Evolutionary conservation across 345 rosid genomes (phyloP), one percentile per base, ranked within the genome.

Genomic region (Capsella bursapastoris): DNA sequence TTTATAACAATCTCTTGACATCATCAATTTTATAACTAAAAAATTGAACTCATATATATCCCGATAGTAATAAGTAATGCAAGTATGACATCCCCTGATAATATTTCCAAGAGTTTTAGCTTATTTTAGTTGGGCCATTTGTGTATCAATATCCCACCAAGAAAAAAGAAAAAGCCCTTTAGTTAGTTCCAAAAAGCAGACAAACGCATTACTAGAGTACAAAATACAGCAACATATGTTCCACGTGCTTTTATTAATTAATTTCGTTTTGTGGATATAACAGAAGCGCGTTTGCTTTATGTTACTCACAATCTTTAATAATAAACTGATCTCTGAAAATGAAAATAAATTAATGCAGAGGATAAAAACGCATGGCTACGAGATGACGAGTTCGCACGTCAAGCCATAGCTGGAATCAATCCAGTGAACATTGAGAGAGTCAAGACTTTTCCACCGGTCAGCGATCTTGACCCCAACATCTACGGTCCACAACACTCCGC

Each of bases 321-420:
- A 63, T 11, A 15, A 63, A 55, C 8, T 70, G 14, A 64, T 59
- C 29, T 67, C 9, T 50, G 16, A 22, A 32, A 18, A 22, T 22
- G 25, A 22, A 40, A 37, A 47, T 10, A 31, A 70, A 15, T 48
- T 1, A 31, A 63, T 82, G 77, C 86, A 96, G 99, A 84, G 94
- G 99, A 96, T 84, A 92, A 86, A 81, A 85, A 88, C 80, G 93
- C 98, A 31, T 96, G 99, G 99, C 72, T 90, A 79, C 77, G 98
- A 77, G 99, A 96, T 66, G 99, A 96, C 57, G 98, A 92, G 78
- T 96, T 96, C 48, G 99, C 89, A 44, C 91, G 99, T 15, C 97
- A 96, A 83, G 88, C 87, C 4, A 45, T 96, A 31, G 87, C 98
- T 0, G 99, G 99, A 10, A 83, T 96, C 55, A 96, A 96, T 66